Conservation (phyloP, 495 filamentous ascomycete species). For the Xylaria flabelliformis region DNA sequence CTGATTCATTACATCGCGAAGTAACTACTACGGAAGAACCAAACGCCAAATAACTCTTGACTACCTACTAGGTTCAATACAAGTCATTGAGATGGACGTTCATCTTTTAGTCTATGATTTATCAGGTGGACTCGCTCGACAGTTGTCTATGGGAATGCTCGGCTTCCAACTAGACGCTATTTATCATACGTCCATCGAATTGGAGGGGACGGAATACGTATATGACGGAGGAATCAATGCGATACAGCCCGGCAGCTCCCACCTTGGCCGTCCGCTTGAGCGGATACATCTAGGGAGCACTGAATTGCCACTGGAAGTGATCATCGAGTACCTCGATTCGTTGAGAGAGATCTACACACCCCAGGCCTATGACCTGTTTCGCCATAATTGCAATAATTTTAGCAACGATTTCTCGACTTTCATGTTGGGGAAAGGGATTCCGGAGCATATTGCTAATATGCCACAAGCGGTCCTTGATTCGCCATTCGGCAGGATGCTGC, state of each 20-base stretch:
- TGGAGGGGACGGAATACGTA: constrained; percentile 66
- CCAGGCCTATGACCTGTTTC: constrained; percentile 81
- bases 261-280: constrained; percentile 85
- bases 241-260: constrained; percentile 78
- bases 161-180: constrained; percentile 86
- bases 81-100: constrained; percentile 70
- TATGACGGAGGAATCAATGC: constrained; percentile 76
- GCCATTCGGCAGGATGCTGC: constrained; percentile 89
- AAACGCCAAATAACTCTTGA: not conserved
- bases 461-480: constrained; percentile 87
- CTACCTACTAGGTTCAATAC: not conserved
- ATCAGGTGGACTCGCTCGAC: constrained; percentile 67
- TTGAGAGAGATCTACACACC: constrained; percentile 81
- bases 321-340: constrained; percentile 88
- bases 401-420: constrained; percentile 93
- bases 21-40: not conserved
- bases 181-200: constrained; percentile 88
- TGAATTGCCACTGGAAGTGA: constrained; percentile 79
- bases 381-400: constrained; percentile 99
- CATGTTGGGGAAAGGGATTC: constrained; percentile 87
- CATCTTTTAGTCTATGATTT: constrained; percentile 94
- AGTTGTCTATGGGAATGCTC: constrained; percentile 58
- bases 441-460: constrained; percentile 84
- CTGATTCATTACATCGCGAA: not conserved
- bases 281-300: constrained; percentile 75